These are phyloP conservation scores for Iris pallida DNA, from an alignment of 116 monocot genomes.

Conservation along the genomic window DNA sequence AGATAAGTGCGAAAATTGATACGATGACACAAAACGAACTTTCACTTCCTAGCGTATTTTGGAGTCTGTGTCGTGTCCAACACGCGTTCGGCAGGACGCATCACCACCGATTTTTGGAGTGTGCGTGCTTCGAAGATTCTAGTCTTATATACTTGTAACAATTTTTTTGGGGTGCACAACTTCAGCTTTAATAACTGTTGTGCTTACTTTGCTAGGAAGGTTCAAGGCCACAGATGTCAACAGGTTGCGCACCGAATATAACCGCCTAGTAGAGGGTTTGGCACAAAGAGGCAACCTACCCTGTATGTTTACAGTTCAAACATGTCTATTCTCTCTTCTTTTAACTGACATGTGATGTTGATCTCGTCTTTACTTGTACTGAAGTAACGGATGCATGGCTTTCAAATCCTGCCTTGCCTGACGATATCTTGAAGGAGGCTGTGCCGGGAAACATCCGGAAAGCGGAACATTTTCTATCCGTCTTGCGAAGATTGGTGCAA, in stretches of 20 bases:
- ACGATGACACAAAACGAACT: too few species aligned
- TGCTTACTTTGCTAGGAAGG: slow-evolving; percentile 75
- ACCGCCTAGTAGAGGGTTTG: slow-evolving; percentile 89
- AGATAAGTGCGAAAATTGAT: too few species aligned
- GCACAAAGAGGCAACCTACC: slow-evolving; percentile 94
- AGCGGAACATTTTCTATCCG: slow-evolving; percentile 90
- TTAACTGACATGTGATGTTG: neutral
- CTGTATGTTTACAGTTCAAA: slow-evolving; percentile 31
- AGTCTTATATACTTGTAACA: neutral
- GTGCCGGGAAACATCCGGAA: slow-evolving; percentile 92
- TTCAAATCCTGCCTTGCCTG: slow-evolving; percentile 83
- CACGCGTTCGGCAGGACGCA: too few species aligned
- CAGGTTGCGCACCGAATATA: slow-evolving; percentile 84
- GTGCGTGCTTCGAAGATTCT: neutral
- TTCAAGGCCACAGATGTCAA: slow-evolving; percentile 95
- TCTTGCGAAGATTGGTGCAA: slow-evolving; percentile 78
- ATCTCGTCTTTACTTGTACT: slow-evolving; percentile 10
- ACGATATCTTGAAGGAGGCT: slow-evolving; percentile 94
- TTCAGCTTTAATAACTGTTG: neutral
- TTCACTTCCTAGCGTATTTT: too few species aligned
- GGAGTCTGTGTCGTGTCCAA: too few species aligned
- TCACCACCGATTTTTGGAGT: too few species aligned
- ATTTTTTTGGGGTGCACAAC: neutral
- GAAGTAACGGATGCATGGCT: slow-evolving; percentile 84
- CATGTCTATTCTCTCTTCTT: neutral